phyloP scores from a whole-genome alignment of 257 asterid genomes.

The Lithospermum erythrorhizon region DNA sequence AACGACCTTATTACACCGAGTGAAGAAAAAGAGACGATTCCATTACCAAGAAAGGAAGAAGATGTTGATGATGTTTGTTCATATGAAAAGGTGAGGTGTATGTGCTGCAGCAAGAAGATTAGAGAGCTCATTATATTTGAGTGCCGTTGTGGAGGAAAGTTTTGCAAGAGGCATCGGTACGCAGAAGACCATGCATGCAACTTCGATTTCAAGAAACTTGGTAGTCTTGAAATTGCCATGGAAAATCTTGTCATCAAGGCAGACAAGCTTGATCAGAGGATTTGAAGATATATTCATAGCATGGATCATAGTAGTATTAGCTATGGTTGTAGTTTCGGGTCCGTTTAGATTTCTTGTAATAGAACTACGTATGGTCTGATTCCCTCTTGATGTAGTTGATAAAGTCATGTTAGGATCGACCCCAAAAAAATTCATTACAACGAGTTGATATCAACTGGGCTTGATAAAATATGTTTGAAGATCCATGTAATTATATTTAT shows the following conservation, averaged over 20 bases:
- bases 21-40: not conserved
- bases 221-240: not conserved
- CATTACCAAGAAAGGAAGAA: not conserved
- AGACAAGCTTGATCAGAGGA: conserved; percentile 7
- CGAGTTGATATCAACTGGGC: too few relatives aligned
- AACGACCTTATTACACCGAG: not conserved
- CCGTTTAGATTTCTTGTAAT: too few relatives aligned
- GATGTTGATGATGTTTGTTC: not conserved
- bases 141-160: conserved; percentile 9
- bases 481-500: too few relatives aligned
- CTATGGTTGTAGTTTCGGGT: too few relatives aligned
- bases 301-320: not conserved
- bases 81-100: not conserved
- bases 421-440: too few relatives aligned
- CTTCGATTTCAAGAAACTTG: conserved; percentile 1
- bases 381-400: too few relatives aligned
- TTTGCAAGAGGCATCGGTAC: conserved; percentile 6
- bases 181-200: conserved; percentile 6
- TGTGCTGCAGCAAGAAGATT: not conserved
- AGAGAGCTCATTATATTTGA: not conserved
- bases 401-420: too few relatives aligned
- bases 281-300: not conserved
- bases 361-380: too few relatives aligned
- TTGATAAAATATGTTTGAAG: too few relatives aligned
- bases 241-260: conserved; percentile 5